phyloP scores from a whole-genome alignment of 805 yeast species.

The Yarrowia alimentaria region DNA sequence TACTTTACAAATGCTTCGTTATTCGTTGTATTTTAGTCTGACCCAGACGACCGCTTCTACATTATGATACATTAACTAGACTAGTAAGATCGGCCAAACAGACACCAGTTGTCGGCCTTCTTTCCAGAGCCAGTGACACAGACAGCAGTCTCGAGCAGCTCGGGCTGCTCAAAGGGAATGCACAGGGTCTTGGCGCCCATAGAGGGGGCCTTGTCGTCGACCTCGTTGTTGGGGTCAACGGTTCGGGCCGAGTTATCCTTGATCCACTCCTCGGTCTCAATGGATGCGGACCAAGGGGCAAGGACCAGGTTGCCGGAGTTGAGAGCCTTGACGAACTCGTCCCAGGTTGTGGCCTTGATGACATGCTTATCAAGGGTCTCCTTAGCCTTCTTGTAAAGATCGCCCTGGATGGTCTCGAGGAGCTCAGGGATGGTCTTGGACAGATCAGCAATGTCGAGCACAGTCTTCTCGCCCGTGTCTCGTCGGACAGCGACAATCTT shows the following conservation, averaged over 20 bases:
- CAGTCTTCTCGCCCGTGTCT: conserved; percentile 75
- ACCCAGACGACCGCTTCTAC: too few species aligned
- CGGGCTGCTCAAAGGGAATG: conserved; percentile 92
- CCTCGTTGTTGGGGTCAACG: conserved; percentile 77
- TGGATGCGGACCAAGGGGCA: conserved; percentile 96
- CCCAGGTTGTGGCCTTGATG: conserved; percentile 77
- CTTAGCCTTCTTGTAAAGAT: conserved; percentile 74
- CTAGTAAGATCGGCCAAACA: conserved; percentile 96
- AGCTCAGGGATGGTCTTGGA: conserved; percentile 67
- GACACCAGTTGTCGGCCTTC: conserved; percentile 76
- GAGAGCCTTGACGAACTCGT: conserved; percentile 87
- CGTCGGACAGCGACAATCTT: conserved; percentile 91
- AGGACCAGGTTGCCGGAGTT: conserved; percentile 87
- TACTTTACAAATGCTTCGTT: too few species aligned
- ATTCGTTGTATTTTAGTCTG: too few species aligned
- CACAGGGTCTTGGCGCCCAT: conserved; percentile 99
- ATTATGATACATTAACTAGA: too few species aligned
- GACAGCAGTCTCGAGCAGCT: conserved; percentile 69
- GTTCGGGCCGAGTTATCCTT: conserved; percentile 80
- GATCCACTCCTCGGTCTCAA: conserved; percentile 94
- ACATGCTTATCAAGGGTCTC: conserved; percentile 80
- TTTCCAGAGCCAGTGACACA: conserved; percentile 78
- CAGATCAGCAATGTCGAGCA: conserved; percentile 63
- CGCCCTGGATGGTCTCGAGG: conserved; percentile 77
- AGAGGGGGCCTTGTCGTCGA: conserved; percentile 95